Conservation (phyloP, 768 basidiomycete genomes). For the Tricholoma sp. region DNA sequence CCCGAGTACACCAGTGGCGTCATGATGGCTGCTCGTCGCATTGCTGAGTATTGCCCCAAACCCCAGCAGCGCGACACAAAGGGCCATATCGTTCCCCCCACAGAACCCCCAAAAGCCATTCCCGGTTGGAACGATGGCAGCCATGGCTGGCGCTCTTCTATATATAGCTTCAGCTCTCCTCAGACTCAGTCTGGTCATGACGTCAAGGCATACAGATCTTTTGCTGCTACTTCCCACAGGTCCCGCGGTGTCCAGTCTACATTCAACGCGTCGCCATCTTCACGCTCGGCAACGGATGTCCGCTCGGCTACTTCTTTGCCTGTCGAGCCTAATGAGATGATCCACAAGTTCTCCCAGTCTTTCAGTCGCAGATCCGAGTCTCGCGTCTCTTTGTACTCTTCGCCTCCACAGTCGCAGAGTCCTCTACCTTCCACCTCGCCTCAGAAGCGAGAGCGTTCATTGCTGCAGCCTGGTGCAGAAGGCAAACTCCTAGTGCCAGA, state of each 20-base stretch:
- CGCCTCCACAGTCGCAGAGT: constrained; percentile 31
- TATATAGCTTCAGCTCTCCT: constrained; percentile 50
- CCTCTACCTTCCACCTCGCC: constrained; percentile 28
- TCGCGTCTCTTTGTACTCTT: constrained; percentile 32
- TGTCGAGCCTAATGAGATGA: constrained; percentile 40
- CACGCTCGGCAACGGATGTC: constrained; percentile 7
- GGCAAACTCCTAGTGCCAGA: constrained; percentile 55
- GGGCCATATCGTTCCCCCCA: constrained; percentile 23
- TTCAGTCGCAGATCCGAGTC: constrained; percentile 54
- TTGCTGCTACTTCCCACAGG: constrained; percentile 47
- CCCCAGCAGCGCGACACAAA: constrained; percentile 34
- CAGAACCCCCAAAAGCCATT: constrained; percentile 38
- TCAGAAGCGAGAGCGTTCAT: constrained; percentile 41
- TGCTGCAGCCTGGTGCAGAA: constrained; percentile 56
- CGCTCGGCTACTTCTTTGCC: constrained; percentile 13
- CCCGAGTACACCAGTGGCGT: constrained; percentile 52
- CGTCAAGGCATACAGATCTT: constrained; percentile 37
- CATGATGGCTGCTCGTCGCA: constrained; percentile 64
- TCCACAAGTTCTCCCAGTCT: constrained; percentile 50
- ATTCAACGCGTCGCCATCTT: constrained; percentile 25
- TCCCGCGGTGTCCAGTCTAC: constrained; percentile 46
- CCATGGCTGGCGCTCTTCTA: constrained; percentile 59
- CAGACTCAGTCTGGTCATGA: constrained; percentile 24
- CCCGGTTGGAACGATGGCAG: constrained; percentile 70
- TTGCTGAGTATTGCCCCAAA: constrained; percentile 39